These are phyloP conservation scores for Oryza meridionalis DNA, from an alignment of 176 grass and related monocot genomes.

Conservation along the genomic window DNA sequence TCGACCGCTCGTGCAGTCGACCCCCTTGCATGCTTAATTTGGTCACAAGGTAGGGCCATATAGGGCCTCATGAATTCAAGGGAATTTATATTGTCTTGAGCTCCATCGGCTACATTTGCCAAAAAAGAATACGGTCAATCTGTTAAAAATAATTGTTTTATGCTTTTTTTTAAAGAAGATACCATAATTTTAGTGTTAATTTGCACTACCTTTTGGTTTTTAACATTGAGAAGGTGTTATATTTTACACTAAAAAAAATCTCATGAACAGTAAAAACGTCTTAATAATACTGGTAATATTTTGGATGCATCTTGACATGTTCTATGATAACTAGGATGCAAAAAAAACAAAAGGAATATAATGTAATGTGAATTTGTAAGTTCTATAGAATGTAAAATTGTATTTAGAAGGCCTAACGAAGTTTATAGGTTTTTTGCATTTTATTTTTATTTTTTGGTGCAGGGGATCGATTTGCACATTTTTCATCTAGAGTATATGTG, in stretches of 20 bases:
- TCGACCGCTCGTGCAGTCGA: constrained; percentile 7
- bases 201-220: too few species aligned
- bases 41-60: not conserved
- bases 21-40: not conserved
- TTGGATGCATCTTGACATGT: not conserved
- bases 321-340: too few species aligned
- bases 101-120: too few species aligned
- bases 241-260: not conserved
- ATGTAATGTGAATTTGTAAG: too few species aligned
- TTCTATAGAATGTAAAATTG: too few species aligned
- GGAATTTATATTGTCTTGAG: not conserved
- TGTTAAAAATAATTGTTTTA: too few species aligned
- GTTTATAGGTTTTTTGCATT: not conserved
- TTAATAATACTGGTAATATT: not conserved
- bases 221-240: not conserved
- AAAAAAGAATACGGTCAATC: too few species aligned
- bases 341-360: too few species aligned
- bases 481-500: too few species aligned
- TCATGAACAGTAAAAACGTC: too few species aligned
- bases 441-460: not conserved
- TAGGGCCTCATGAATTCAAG: not conserved
- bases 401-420: too few species aligned
- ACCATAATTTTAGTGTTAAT: not conserved
- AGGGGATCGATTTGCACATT: not conserved
- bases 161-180: not conserved